Evolutionary conservation across 1,284 basidiomycete species (phyloP).

Genomic region (Melanopsichium pennsylvanicum): DNA sequence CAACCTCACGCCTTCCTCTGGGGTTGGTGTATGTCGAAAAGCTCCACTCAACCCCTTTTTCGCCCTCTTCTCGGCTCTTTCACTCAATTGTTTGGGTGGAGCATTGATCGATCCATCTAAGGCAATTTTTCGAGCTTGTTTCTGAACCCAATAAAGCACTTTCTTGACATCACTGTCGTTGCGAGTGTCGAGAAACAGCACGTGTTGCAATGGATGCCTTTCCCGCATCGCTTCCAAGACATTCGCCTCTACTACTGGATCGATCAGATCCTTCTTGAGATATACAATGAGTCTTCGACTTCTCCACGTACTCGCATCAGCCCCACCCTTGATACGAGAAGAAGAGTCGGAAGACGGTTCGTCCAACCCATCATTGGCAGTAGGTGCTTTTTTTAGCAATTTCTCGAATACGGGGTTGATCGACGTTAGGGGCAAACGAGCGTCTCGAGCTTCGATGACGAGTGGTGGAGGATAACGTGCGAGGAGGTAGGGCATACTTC

Average conservation of each 20-base stretch:
- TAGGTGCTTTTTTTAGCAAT: conserved; percentile 55
- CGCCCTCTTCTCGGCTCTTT: conserved; percentile 28
- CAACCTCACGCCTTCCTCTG: conserved; percentile 60
- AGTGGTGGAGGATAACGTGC: conserved; percentile 78
- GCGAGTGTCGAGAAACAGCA: conserved; percentile 70
- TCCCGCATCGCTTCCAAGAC: conserved; percentile 67
- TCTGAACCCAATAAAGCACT: conserved; percentile 67
- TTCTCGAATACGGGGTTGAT: conserved; percentile 78
- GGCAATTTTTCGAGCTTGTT: conserved; percentile 28
- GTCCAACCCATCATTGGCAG: conserved; percentile 35
- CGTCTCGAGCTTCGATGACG: conserved; percentile 92
- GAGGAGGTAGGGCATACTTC: conserved; percentile 69
- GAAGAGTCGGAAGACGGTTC: background rate
- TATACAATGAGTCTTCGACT: conserved; percentile 80
- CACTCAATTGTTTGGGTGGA: conserved; percentile 3
- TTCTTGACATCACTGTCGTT: conserved; percentile 68
- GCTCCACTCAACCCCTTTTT: conserved; percentile 60
- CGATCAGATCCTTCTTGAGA: conserved; percentile 90
- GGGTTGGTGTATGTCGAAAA: conserved; percentile 58
- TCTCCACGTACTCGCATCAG: conserved; percentile 49
- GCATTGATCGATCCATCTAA: conserved; percentile 3
- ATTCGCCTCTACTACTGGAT: conserved; percentile 77
- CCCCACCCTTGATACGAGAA: conserved; percentile 28
- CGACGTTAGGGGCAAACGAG: conserved; percentile 88
- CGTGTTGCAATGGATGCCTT: conserved; percentile 67